A percentile compares a stretch with the other conserved stretches of the same genome.
Evolutionary conservation across 805 yeast species (phyloP).

Genomic region (Candida verbasci): DNA sequence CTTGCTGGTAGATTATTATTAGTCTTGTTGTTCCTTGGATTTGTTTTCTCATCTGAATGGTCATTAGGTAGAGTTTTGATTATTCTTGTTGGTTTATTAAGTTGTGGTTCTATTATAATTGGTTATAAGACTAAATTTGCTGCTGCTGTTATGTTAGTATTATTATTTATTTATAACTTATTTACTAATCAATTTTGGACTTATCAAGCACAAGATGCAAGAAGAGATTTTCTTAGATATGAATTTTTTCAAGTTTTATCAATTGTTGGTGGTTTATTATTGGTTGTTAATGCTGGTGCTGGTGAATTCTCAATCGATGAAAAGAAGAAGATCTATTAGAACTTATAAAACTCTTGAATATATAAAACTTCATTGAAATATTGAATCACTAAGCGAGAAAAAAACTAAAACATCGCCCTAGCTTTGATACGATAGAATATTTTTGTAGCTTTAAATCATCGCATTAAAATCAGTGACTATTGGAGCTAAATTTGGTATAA

Average conservation of each 20-base stretch:
- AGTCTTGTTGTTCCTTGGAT: constrained; percentile 79
- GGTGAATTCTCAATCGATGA: constrained; percentile 92
- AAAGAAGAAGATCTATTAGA: constrained; percentile 88
- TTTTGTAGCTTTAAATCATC: no score
- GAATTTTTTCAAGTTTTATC: constrained; percentile 93
- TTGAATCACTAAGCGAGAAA: no score
- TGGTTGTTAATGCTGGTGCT: constrained; percentile 94
- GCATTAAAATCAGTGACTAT: no score
- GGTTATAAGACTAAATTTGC: constrained; percentile 92
- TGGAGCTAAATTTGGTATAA: no score
- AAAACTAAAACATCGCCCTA: no score
- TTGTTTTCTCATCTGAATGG: constrained; percentile 74
- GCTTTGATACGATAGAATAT: no score
- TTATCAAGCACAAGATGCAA: constrained; percentile 61
- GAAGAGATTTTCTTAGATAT: constrained; percentile 84
- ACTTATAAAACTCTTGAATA: no score
- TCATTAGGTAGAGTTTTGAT: constrained; percentile 58
- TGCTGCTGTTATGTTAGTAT: constrained; percentile 64
- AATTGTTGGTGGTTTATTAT: constrained; percentile 87
- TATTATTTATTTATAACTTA: constrained; percentile 73
- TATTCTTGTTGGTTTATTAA: constrained; percentile 63
- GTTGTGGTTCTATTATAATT: constrained; percentile 74
- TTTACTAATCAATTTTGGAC: constrained; percentile 88
- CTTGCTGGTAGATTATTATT: constrained; percentile 86
- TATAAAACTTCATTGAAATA: not conserved